These are phyloP conservation scores for Hyaloscypha hepaticicola DNA, from an alignment of 495 filamentous ascomycete genomes.

Conservation along the genomic window DNA sequence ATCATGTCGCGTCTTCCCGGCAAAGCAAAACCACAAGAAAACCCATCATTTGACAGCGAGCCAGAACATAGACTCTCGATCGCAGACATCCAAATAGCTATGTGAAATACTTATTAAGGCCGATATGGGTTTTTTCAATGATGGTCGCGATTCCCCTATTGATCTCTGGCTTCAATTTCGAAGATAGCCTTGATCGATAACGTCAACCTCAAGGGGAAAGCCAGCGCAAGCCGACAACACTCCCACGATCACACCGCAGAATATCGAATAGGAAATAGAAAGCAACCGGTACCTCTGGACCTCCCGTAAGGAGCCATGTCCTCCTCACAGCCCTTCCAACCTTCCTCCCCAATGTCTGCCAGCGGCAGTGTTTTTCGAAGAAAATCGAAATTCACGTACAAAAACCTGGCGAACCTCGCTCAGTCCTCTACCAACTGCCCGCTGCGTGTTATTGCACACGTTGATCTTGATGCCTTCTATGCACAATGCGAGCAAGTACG, in stretches of 20 bases:
- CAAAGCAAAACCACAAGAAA: neutral
- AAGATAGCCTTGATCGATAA: neutral
- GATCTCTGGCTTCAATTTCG: neutral
- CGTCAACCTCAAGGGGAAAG: no score
- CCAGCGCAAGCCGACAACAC: no score
- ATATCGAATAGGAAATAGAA: no score
- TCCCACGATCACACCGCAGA: no score
- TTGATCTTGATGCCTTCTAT: constrained; percentile 98
- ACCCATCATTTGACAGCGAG: neutral
- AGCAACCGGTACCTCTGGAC: no score
- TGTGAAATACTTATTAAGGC: neutral
- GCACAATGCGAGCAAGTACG: constrained; percentile 95
- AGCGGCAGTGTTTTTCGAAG: constrained; percentile 27
- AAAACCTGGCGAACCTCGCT: constrained; percentile 73
- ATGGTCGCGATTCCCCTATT: neutral
- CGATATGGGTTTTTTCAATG: neutral
- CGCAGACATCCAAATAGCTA: neutral
- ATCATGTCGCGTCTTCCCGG: neutral
- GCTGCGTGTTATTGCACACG: constrained; percentile 82
- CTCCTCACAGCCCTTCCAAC: constrained; percentile 31
- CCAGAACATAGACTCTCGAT: neutral
- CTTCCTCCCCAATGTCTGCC: constrained; percentile 23
- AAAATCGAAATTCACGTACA: constrained; percentile 78
- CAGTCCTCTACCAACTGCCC: constrained; percentile 70
- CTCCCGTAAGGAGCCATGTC: constrained; percentile 15